Percentiles rank a stretch among this genome's conserved stretches.
Conservation (phyloP, 495 filamentous ascomycete species). For the Letharia columbiana region DNA sequence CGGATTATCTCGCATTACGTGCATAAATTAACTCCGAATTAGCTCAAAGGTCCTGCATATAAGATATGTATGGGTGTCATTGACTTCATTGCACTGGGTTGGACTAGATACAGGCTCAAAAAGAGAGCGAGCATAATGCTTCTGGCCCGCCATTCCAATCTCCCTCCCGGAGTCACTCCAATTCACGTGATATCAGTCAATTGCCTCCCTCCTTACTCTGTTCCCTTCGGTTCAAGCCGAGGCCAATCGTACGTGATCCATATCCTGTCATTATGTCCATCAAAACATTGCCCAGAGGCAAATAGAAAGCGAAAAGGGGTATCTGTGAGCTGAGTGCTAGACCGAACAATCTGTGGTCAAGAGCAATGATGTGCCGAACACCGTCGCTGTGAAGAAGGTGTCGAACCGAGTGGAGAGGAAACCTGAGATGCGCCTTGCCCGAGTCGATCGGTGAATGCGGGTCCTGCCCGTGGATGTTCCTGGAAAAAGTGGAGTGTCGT, state of each 20-base stretch:
- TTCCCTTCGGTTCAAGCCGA: not conserved
- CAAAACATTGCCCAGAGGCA: conserved; percentile 8
- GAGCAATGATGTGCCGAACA: conserved; percentile 4
- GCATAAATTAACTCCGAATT: not conserved
- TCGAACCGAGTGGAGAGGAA: conserved; percentile 8
- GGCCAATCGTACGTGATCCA: conserved; percentile 4
- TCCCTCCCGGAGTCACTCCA: not conserved
- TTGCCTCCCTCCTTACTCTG: not conserved
- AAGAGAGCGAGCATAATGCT: not conserved
- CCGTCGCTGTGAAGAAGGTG: conserved; percentile 5
- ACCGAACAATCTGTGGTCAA: conserved; percentile 13
- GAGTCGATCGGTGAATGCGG: conserved; percentile 4
- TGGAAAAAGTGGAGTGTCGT: conserved; percentile 2
- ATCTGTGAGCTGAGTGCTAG: conserved; percentile 18
- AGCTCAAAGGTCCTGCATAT: not conserved
- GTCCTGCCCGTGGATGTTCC: conserved; percentile 7
- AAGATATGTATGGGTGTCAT: not conserved
- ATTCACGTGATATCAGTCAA: not conserved
- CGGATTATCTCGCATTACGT: not conserved
- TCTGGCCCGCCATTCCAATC: not conserved
- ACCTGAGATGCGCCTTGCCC: conserved; percentile 1
- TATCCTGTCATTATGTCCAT: conserved; percentile 6
- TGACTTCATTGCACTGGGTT: not conserved
- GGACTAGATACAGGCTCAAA: conserved; percentile 4
- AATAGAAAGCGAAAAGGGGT: conserved; percentile 11